Evolutionary conservation across 306 rosid genomes (phyloP).

Genomic region (Canavalia gladiata): DNA sequence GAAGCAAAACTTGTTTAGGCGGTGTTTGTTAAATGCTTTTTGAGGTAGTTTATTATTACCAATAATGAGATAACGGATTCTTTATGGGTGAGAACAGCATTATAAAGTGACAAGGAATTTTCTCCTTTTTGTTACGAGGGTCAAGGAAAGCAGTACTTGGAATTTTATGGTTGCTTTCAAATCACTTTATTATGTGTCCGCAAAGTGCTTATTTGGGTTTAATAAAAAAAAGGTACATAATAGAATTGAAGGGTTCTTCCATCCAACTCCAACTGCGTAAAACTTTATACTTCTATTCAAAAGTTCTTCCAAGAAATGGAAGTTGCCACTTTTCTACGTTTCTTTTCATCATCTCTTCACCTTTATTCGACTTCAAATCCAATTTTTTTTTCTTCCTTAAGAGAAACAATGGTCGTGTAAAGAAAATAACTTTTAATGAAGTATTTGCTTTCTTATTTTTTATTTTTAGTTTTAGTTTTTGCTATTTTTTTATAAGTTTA

Average conservation of each 20-base stretch:
- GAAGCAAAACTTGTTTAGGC: too few species aligned
- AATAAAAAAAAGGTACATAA: conserved; percentile 2
- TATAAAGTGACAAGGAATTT: conserved; percentile 40
- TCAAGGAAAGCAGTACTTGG: conserved; percentile 19
- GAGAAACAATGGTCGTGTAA: too few species aligned
- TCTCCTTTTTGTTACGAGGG: conserved; percentile 17
- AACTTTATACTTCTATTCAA: conserved; percentile 13
- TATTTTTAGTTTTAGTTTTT: too few species aligned
- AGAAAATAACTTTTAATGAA: too few species aligned
- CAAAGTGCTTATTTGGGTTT: conserved; percentile 46
- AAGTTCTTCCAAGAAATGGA: neutral
- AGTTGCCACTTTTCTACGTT: conserved; percentile 8
- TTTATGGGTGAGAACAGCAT: neutral
- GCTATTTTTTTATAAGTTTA: too few species aligned
- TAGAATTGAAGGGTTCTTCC: conserved; percentile 10
- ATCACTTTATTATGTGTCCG: conserved; percentile 50
- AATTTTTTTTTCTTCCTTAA: too few species aligned
- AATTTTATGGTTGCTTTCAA: conserved; percentile 51
- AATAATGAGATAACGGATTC: conserved; percentile 21
- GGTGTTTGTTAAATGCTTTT: too few species aligned
- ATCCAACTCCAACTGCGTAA: neutral
- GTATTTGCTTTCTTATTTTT: too few species aligned
- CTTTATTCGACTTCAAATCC: conserved; percentile 25
- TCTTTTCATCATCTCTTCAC: neutral
- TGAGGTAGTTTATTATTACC: too few species aligned